Percentiles rank a stretch among this genome's conserved stretches.
These are phyloP conservation scores for Talaromyces marneffei DNA, from an alignment of 2,329 filamentous ascomycete species.

Conservation along the genomic window DNA sequence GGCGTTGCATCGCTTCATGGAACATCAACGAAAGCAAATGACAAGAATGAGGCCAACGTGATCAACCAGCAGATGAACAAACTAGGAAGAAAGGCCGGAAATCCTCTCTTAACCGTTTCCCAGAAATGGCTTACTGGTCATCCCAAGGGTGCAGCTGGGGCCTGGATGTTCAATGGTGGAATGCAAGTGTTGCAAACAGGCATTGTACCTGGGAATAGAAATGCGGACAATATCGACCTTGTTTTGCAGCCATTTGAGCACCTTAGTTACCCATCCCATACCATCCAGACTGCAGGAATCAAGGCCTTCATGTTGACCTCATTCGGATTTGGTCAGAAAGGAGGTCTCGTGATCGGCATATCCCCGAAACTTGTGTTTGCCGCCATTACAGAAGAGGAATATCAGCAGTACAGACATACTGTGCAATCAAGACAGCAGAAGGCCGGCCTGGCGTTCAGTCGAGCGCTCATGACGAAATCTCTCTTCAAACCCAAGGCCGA, in stretches of 20 bases:
- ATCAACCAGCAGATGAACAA: conserved; percentile 94
- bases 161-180: conserved; percentile 99
- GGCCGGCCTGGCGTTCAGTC: background rate
- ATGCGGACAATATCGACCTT: conserved; percentile 94
- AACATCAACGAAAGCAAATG: conserved; percentile 95
- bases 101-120: conserved; percentile 92
- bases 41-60: conserved; percentile 99
- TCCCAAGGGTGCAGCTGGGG: conserved; percentile 96
- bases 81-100: conserved; percentile 91
- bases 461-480: background rate
- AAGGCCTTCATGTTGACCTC: conserved; percentile 99
- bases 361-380: conserved; percentile 95
- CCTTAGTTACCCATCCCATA: conserved; percentile 91
- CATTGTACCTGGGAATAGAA: conserved; percentile 92
- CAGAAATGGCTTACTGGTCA: conserved; percentile 99
- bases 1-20: conserved; percentile 96
- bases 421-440: background rate
- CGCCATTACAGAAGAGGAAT: conserved; percentile 36
- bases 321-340: conserved; percentile 98
- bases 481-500: background rate
- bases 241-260: conserved; percentile 97
- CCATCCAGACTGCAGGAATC: conserved; percentile 93
- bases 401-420: background rate
- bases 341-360: conserved; percentile 91
- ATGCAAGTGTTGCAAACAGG: conserved; percentile 91